phyloP scores from a whole-genome alignment of 257 asterid genomes.

The Solanum dulcamara region DNA sequence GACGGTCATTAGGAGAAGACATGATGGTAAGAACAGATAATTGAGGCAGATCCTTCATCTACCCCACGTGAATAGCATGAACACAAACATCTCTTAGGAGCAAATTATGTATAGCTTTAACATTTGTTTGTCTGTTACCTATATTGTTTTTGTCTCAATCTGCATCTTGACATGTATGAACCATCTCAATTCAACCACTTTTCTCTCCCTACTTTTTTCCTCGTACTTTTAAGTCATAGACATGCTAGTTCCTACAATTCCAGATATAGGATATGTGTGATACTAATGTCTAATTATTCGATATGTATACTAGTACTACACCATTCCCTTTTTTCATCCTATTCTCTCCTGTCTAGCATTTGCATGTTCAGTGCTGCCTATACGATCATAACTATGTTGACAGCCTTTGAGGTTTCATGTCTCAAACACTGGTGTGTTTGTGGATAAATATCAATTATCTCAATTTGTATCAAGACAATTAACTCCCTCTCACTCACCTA shows the following conservation, averaged over 20 bases:
- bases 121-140: neutral
- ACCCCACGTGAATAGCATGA: neutral
- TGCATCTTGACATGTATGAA: neutral
- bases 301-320: neutral
- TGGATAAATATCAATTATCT: neutral
- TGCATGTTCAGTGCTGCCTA: neutral
- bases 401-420: neutral
- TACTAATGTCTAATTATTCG: neutral
- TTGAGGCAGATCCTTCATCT: neutral
- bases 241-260: neutral
- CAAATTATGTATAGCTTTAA: neutral
- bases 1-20: neutral
- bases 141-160: neutral
- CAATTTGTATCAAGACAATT: neutral
- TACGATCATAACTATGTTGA: neutral
- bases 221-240: neutral
- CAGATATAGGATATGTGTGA: neutral
- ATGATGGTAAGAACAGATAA: neutral
- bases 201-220: neutral
- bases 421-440: neutral
- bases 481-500: neutral
- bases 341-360: neutral
- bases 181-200: neutral
- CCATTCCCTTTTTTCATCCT: neutral
- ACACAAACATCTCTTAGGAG: neutral